Evolutionary conservation across 257 asterid genomes (phyloP), one percentile per base, ranked within the genome.

Genomic region (Petrea volubilis): DNA sequence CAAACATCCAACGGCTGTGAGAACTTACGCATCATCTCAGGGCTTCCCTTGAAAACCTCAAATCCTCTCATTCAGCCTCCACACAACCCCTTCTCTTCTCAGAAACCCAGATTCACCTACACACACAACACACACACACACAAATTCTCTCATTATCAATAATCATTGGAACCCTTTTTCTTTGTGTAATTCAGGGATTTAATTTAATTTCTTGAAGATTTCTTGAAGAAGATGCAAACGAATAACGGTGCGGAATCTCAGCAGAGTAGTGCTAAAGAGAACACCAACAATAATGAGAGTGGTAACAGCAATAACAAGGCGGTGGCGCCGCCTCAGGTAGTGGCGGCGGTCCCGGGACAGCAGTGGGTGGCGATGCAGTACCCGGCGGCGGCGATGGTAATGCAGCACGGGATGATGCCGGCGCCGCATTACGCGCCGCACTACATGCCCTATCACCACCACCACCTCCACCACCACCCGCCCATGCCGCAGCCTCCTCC

Each of bases 321-420:
- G 51, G 67, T 34, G 68, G 76, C 71, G 59, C 57, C 74, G 72
- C 71, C 68, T 20, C 82, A 40, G 73, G 73, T 60, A 29, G 75
- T 60, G 28, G 63, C 77, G 77, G 64, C 77, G 44, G 81, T 78
- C 8, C 81, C 82, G 2, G 90, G 79, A 2, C 89, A 79, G 78
- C 96, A 72, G 72, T 89, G 96, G 97, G 77, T 85, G 78, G 78
- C 88, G 87, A 80, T 89, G 97, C 98, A 77, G 73, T 92, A 90
- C 60, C 98, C 86, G 44, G 79, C 95, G 64, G 89, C 93, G 61
- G 90, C 90, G 21, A 83, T 90, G 91, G 90, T 90, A 78, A 88
- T 92, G 97, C 96, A 78, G 78, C 97, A 85, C 18, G 93, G 88
- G 70, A 88, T 90, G 94, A 79, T 87, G 74, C 85, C 96, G 53